Conservation (phyloP, 345 rosid genomes). For the Eucalyptus regnans region DNA sequence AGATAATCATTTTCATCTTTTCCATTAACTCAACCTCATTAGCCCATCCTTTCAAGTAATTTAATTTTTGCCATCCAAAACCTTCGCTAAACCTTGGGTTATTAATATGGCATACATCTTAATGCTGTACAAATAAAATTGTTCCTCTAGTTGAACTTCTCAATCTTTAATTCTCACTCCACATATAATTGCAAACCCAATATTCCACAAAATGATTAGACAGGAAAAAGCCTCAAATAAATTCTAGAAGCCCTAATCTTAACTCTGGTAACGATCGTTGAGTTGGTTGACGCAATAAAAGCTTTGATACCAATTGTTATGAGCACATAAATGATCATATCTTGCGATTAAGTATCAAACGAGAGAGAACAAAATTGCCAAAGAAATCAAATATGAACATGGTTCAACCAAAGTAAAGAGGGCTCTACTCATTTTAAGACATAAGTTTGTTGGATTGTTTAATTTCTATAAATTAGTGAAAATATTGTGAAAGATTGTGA, state of each 20-base stretch:
- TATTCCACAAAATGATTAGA: background rate
- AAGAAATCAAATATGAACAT: background rate
- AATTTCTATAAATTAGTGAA: background rate
- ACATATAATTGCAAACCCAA: background rate
- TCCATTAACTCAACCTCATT: too few relatives aligned
- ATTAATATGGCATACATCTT: too few relatives aligned
- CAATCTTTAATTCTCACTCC: background rate
- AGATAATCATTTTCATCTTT: too few relatives aligned
- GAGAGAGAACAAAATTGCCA: background rate
- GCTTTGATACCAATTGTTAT: background rate
- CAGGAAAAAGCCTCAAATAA: background rate
- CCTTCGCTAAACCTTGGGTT: too few relatives aligned
- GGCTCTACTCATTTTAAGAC: background rate
- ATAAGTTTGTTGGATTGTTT: background rate
- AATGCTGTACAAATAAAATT: too few relatives aligned
- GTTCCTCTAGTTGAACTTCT: too few relatives aligned
- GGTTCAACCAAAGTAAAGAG: background rate
- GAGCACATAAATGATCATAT: rapidly evolving
- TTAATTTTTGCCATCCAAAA: too few relatives aligned
- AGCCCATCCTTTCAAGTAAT: too few relatives aligned
- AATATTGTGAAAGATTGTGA: background rate
- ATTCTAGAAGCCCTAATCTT: background rate
- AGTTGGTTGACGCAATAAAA: background rate
- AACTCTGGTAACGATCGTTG: background rate
- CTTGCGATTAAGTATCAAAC: background rate